Evolutionary conservation across 163 green algal species (phyloP), one percentile per base, ranked within the genome.

Genomic region (Scenedesmus sp.): DNA sequence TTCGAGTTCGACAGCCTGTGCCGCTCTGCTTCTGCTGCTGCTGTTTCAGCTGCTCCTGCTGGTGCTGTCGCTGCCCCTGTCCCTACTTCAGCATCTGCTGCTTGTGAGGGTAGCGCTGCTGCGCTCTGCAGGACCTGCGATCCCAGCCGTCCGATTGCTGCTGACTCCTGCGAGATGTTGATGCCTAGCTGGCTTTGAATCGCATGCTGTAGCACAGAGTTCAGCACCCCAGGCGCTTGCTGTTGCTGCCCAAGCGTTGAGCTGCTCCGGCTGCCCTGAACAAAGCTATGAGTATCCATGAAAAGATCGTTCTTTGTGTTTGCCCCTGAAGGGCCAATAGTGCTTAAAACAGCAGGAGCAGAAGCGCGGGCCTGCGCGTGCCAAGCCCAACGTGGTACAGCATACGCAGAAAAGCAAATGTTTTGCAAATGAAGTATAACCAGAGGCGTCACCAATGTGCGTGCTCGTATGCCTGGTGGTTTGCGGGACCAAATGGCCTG

Each of bases 1-100:
- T 90, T n/a, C 15, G 83, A 2, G 4, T 60, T 56, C 6, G 52
- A 46, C 12, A 93, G 84, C 13, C 90, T 81, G 82, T 93, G 84
- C 74, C 90, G 70, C 46, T 93, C 90, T 54, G 90, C 86, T 54
- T 57, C 66, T 67, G 86, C 86, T 90, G 86, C 86, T 73, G 86
- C 34, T 55, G 66, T 66, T 8, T 84, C 86, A 2, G 13, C 67
- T n/a, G 67, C 62, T 89, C 34, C 62, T 70, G 86, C n/a, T 70
- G 86, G 18, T 59, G 86, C 23, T 26, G 59, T 77, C 4, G 20
- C 85, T 89, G 85, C 54, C 26, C 62, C 52, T 66, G 85, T n/a
- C 6, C 34, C 26, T 8, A 67, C 52, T 6, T 52, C 70, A 79
- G 52, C 59, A 59, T 34, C 86, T 84, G 86, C 86, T 70, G 6